phyloP scores from a whole-genome alignment of 805 yeast genomes.

The Candida incommunis region DNA sequence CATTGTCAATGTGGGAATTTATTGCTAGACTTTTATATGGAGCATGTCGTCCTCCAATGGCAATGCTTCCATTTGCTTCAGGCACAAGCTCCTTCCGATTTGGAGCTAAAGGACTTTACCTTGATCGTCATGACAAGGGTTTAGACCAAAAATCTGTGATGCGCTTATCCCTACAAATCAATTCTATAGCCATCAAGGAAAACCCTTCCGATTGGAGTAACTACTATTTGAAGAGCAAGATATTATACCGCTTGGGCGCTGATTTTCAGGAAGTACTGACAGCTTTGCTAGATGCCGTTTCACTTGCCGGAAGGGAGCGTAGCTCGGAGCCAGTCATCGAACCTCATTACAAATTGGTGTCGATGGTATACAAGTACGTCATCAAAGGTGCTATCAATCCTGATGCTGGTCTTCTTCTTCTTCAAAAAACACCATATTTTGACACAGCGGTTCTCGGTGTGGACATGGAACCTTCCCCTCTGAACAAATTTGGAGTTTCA shows the following conservation, averaged over 20 bases:
- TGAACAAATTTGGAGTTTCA: constrained; percentile 21
- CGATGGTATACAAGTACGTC: constrained; percentile 44
- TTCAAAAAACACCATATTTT: constrained; percentile 26
- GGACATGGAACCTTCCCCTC: background rate
- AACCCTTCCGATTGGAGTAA: constrained; percentile 45
- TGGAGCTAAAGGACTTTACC: constrained; percentile 15
- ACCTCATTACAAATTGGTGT: constrained; percentile 58
- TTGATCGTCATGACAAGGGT: constrained; percentile 6
- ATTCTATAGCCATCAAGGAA: constrained; percentile 33
- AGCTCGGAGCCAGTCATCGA: constrained; percentile 46
- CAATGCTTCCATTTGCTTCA: constrained; percentile 35
- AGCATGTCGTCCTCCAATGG: constrained; percentile 20
- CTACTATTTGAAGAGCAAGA: constrained; percentile 43
- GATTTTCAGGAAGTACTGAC: constrained; percentile 25
- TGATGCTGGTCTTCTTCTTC: constrained; percentile 24
- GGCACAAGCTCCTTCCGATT: constrained; percentile 32
- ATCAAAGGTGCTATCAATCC: constrained; percentile 23
- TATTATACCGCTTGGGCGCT: constrained; percentile 35
- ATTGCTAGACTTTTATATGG: constrained; percentile 41
- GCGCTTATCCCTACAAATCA: constrained; percentile 28
- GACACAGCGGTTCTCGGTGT: constrained; percentile 11
- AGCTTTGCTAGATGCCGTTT: constrained; percentile 23
- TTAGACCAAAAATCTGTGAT: constrained; percentile 12
- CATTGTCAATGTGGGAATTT: constrained; percentile 34
- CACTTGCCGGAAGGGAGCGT: constrained; percentile 4